Percentiles rank a stretch among this genome's conserved stretches.
phyloP scores from a whole-genome alignment of 495 filamentous ascomycete genomes.

The Xylaria acuta region DNA sequence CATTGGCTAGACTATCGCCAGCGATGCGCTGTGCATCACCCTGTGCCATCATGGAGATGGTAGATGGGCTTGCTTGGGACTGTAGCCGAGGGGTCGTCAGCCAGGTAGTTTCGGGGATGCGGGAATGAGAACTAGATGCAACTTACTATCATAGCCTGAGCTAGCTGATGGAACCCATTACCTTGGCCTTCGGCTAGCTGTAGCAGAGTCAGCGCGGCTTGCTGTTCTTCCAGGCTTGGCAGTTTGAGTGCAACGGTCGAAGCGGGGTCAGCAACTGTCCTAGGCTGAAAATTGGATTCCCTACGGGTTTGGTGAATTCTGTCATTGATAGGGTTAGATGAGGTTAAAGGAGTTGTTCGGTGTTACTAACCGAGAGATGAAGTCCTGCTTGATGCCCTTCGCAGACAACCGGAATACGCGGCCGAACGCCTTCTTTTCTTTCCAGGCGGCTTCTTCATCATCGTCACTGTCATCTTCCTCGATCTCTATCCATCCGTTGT shows the following conservation, averaged over 20 bases:
- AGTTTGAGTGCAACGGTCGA: conserved; percentile 27
- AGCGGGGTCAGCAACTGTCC: conserved; percentile 27
- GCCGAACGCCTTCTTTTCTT: conserved; percentile 56
- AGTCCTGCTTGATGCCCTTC: conserved; percentile 79
- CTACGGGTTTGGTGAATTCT: conserved; percentile 48
- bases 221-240: conserved; percentile 51
- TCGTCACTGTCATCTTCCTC: conserved; percentile 64
- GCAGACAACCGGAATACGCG: conserved; percentile 72
- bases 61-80: conserved; percentile 44
- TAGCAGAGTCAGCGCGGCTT: conserved; percentile 63
- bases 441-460: conserved; percentile 58
- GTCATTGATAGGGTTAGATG: conserved; percentile 24
- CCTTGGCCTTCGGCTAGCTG: conserved; percentile 46
- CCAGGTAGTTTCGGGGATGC: not conserved
- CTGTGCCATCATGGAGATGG: conserved; percentile 46
- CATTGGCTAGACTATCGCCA: conserved; percentile 29
- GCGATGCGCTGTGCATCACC: conserved; percentile 42
- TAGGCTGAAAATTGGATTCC: not conserved
- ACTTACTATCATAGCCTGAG: conserved; percentile 54
- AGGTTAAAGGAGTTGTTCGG: not conserved
- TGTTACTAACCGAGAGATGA: conserved; percentile 60
- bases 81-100: conserved; percentile 35
- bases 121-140: not conserved
- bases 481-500: conserved; percentile 82
- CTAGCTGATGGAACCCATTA: conserved; percentile 43